Conservation (phyloP, 1,284 basidiomycete species). For the Puccinia novopanici region DNA sequence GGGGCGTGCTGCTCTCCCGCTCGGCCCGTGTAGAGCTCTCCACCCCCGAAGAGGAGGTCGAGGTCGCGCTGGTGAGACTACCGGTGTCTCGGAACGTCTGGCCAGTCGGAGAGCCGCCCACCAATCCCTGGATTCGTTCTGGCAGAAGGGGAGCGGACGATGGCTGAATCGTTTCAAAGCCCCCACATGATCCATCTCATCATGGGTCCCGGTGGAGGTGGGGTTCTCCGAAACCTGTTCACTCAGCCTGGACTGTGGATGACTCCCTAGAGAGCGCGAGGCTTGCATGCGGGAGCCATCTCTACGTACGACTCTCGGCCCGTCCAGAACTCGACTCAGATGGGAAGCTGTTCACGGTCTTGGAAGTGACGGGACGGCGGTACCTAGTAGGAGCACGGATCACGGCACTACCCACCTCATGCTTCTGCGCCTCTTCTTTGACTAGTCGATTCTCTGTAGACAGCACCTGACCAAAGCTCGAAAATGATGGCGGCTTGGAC, state of each 20-base stretch:
- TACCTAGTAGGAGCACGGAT: neutral
- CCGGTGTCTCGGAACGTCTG: neutral
- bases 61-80: slow-evolving; percentile 10
- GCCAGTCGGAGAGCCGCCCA: neutral
- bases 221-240: neutral
- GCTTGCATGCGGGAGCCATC: neutral
- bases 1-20: slow-evolving; percentile 10
- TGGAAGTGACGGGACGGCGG: neutral
- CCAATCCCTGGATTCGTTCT: neutral
- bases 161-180: slow-evolving; percentile 13
- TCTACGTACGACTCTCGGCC: neutral
- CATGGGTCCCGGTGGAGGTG: neutral
- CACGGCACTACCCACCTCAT: neutral
- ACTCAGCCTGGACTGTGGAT: neutral
- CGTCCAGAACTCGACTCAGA: neutral
- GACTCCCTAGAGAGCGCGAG: neutral
- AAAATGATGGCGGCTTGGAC: slow-evolving; percentile 9
- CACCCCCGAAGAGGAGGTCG: neutral
- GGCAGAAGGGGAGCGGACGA: slow-evolving; percentile 26
- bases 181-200: neutral
- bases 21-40: neutral
- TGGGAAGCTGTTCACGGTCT: neutral
- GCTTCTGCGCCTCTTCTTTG: neutral
- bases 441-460: neutral
- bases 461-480: slow-evolving; percentile 3